These are phyloP conservation scores for Adiantum capillusveneris DNA, from an alignment of 75 land plant species.

Conservation along the genomic window DNA sequence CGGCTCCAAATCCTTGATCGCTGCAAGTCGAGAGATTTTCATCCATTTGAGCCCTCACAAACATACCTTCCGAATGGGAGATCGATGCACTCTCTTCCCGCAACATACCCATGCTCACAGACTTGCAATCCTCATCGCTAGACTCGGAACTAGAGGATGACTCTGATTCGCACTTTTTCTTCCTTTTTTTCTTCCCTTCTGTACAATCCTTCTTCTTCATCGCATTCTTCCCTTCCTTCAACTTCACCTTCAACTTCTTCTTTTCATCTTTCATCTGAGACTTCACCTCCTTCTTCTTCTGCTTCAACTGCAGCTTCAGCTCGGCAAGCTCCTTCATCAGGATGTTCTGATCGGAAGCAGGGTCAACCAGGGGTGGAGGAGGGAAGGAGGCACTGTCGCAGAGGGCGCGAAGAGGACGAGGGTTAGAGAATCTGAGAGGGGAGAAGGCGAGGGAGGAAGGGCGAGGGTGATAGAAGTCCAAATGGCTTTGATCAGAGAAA, in stretches of 20 bases:
- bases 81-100: background rate
- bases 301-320: conserved; percentile 32
- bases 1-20: background rate
- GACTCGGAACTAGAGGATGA: background rate
- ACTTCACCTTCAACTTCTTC: conserved; percentile 17
- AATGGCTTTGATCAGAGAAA: background rate
- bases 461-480: background rate
- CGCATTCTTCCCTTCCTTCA: background rate
- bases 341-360: background rate
- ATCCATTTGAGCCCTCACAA: too few species aligned
- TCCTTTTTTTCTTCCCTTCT: background rate
- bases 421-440: background rate
- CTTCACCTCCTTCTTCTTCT: conserved; percentile 21
- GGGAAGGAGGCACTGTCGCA: background rate
- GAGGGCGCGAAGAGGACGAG: background rate
- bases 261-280: conserved; percentile 21
- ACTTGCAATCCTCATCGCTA: background rate
- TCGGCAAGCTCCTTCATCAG: conserved; percentile 10
- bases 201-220: background rate
- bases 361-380: background rate
- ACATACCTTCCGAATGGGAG: background rate
- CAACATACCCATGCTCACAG: background rate
- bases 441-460: background rate
- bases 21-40: background rate
- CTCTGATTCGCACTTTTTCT: background rate